Evolutionary conservation across 2,329 filamentous ascomycete species (phyloP).

Genomic region (Fusarium sp.): DNA sequence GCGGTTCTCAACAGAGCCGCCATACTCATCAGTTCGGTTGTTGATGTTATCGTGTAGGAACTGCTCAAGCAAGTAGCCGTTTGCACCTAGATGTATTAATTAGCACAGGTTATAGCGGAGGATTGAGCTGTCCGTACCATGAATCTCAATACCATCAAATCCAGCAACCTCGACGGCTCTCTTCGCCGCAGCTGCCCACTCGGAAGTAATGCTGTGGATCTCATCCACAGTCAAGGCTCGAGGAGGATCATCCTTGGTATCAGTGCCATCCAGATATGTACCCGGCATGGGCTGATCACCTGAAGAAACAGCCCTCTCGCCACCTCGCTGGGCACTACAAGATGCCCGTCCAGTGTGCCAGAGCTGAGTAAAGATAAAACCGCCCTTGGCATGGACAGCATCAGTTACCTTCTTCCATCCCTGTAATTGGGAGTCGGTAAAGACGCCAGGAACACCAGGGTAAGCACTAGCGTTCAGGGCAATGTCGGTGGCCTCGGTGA

Average conservation of each 20-base stretch:
- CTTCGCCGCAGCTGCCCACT: conserved; percentile 67
- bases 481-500: conserved; percentile 51
- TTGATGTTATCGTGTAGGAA: conserved; percentile 32
- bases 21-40: conserved; percentile 36
- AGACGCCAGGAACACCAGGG: conserved; percentile 48
- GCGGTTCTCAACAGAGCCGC: conserved; percentile 39
- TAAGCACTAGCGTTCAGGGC: conserved; percentile 48
- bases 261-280: conserved; percentile 56
- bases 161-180: conserved; percentile 55
- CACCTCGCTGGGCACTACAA: conserved; percentile 43
- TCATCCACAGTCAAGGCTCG: conserved; percentile 73
- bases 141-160: conserved; percentile 8
- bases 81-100: not conserved
- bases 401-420: conserved; percentile 47
- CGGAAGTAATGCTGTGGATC: conserved; percentile 71
- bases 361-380: conserved; percentile 69
- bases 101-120: not conserved
- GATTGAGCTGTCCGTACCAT: not conserved
- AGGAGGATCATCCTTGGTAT: conserved; percentile 57
- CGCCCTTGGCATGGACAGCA: conserved; percentile 48
- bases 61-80: conserved; percentile 5
- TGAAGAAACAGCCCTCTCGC: conserved; percentile 40
- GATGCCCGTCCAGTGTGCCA: conserved; percentile 71
- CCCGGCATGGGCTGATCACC: conserved; percentile 57
- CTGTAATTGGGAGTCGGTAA: conserved; percentile 47